Evolutionary conservation across 805 yeast species (phyloP).

Genomic region (Yueomyces sp.): DNA sequence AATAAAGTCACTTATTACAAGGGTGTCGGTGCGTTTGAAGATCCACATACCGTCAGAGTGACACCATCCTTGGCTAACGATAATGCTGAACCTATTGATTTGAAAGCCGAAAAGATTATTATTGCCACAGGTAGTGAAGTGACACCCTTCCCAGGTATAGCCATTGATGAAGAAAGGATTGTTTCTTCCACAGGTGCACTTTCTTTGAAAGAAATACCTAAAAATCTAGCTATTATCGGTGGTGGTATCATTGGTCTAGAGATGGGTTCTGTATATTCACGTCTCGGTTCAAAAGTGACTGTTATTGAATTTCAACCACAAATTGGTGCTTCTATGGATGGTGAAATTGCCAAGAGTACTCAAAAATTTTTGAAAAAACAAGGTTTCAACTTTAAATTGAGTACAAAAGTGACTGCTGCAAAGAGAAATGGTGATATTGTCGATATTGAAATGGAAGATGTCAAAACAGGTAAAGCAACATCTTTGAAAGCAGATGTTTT

Average conservation of each 20-base stretch:
- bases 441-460: slow-evolving; percentile 76
- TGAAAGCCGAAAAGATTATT: slow-evolving; percentile 78
- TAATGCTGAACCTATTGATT: slow-evolving; percentile 51
- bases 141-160: slow-evolving; percentile 97
- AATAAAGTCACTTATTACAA: slow-evolving; percentile 89
- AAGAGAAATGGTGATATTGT: slow-evolving; percentile 81
- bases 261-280: slow-evolving; percentile 96
- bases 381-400: slow-evolving; percentile 85
- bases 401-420: slow-evolving; percentile 84
- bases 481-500: slow-evolving; percentile 79
- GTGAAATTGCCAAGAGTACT: slow-evolving; percentile 79
- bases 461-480: slow-evolving; percentile 72
- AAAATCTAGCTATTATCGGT: slow-evolving; percentile 84
- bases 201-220: slow-evolving; percentile 78
- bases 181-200: slow-evolving; percentile 92
- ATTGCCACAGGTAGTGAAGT: slow-evolving; percentile 98
- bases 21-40: slow-evolving; percentile 81
- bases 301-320: slow-evolving; percentile 80
- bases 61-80: slow-evolving; percentile 79
- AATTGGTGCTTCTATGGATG: slow-evolving; percentile 98
- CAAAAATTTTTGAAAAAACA: slow-evolving; percentile 88
- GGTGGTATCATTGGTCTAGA: slow-evolving; percentile 99
- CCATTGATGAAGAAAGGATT: slow-evolving; percentile 91
- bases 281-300: slow-evolving; percentile 93
- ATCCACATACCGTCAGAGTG: slow-evolving; percentile 66